Percentiles rank a stretch among this genome's conserved stretches.
Conservation (phyloP, 768 basidiomycete genomes). For the Pulveroboletus ravenelii region DNA sequence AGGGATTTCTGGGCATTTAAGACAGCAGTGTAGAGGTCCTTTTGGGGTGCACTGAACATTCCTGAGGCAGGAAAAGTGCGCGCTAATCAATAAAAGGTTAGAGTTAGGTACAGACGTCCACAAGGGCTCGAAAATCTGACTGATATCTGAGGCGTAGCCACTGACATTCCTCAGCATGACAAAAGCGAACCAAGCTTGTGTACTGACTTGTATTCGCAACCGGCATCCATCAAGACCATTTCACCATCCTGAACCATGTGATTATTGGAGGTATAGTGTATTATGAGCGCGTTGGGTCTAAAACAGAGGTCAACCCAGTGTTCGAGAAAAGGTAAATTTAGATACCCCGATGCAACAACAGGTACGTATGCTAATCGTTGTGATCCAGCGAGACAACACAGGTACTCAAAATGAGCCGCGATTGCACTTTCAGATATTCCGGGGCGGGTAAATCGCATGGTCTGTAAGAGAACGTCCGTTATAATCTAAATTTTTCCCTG, state of each 20-base stretch:
- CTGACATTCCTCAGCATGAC: slow-evolving; percentile 33
- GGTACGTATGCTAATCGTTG: slow-evolving; percentile 95
- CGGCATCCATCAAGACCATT: slow-evolving; percentile 83
- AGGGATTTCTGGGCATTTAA: slow-evolving; percentile 68
- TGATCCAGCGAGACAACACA: slow-evolving; percentile 73
- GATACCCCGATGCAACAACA: slow-evolving; percentile 89
- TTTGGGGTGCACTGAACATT: slow-evolving; percentile 71
- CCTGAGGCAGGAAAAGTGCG: slow-evolving; percentile 88
- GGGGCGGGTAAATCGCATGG: slow-evolving; percentile 71
- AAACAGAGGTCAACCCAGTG: not conserved
- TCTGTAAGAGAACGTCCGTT: slow-evolving; percentile 38
- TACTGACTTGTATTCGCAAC: slow-evolving; percentile 83
- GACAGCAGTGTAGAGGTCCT: slow-evolving; percentile 79
- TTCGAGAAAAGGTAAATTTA: slow-evolving; percentile 1
- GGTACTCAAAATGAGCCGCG: slow-evolving; percentile 86
- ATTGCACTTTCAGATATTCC: slow-evolving; percentile 56
- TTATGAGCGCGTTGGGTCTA: slow-evolving; percentile 82
- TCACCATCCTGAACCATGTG: slow-evolving; percentile 68
- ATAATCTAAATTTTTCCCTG: not conserved
- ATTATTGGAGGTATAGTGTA: slow-evolving; percentile 94
- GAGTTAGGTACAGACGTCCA: not conserved
- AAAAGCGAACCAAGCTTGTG: slow-evolving; percentile 1
- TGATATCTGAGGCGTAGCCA: slow-evolving; percentile 94
- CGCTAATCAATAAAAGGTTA: slow-evolving; percentile 39
- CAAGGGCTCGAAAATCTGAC: slow-evolving; percentile 36